Base-by-base conservation (phyloP, 768 basidiomycete genomes). In the Leccinum sublutescens region DNA sequence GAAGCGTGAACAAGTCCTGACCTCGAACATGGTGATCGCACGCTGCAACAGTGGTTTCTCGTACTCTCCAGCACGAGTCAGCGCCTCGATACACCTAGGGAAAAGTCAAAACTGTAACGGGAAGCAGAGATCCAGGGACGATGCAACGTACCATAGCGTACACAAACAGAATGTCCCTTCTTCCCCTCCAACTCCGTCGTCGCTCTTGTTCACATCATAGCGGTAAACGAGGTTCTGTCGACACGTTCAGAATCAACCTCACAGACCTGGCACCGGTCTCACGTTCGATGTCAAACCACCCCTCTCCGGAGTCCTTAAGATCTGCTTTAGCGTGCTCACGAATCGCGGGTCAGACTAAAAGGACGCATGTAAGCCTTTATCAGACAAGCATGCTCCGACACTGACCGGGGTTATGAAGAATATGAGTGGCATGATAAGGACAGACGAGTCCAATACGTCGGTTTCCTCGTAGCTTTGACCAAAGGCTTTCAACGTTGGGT, bases 151-250 rank as follows among this genome's bases (percentile, higher is more conserved):
- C 91, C 89, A 93, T 7, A 93, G 72, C 0, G 90, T 92, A 67
- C 93, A 95, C 50, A 98, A 77, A 60, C 92, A 93, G 75, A 98
- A 97, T 0, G 91, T 95, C 2, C 95, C 95, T 74, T 97, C 95
- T 63, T 96, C 93, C 1, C 95, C 95, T 2, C 96, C 95, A 12
- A 98, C 93, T 7, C 96, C 96, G 66, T 98, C 96, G 58, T 91
- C 88, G 0, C 91, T 86, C 71, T 90, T 90, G 25, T 72, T 76
- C 12, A 90, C 87, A 69, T 98, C 93, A 72, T 98, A 98, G 8
- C 95, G 86, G 69, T 90, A 96, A 6, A 93, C 90, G 10, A 93
- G 81, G 65, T 87, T 88, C 90, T 93, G 63, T n/a, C 21, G 15
- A 51, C 7, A 54, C 5, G 17, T 60, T 63, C 43, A 62, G 53